Conservation (phyloP, 129 eudicot genomes). For the Artemisia annua region DNA sequence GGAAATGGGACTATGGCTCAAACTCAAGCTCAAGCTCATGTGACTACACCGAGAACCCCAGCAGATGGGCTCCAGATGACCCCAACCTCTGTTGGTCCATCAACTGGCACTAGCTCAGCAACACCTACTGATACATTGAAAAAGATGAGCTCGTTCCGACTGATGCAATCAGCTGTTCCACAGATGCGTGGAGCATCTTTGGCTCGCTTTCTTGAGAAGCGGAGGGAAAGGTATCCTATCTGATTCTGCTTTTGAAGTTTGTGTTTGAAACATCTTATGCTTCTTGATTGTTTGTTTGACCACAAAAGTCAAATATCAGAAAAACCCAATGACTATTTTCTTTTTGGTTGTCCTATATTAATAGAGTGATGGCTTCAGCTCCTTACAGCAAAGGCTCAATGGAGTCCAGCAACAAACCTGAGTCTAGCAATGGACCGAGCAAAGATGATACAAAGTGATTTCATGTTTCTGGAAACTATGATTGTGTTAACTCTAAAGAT, state of each 20-base stretch:
- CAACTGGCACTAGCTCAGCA: not conserved
- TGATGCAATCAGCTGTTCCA: slow-evolving; percentile 64
- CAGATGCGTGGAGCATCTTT: slow-evolving; percentile 81
- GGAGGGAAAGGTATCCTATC: slow-evolving; percentile 70
- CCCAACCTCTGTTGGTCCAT: slow-evolving; percentile 35
- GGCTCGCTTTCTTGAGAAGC: slow-evolving; percentile 78
- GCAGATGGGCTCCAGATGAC: slow-evolving; percentile 31
- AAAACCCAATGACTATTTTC: not conserved
- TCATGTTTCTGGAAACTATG: not conserved
- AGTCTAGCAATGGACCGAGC: slow-evolving; percentile 8
- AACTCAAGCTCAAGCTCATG: slow-evolving; percentile 26
- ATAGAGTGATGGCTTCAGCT: slow-evolving; percentile 54
- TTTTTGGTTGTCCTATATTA: not conserved
- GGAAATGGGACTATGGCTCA: slow-evolving; percentile 42
- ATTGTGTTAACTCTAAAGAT: not conserved
- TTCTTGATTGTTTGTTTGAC: not conserved
- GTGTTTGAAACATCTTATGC: not conserved
- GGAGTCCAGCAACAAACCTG: slow-evolving; percentile 26
- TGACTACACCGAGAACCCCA: slow-evolving; percentile 32
- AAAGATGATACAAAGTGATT: slow-evolving; percentile 24
- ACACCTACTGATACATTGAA: slow-evolving; percentile 32
- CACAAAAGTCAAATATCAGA: not conserved
- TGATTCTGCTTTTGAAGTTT: not conserved
- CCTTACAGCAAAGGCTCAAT: slow-evolving; percentile 50
- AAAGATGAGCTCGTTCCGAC: slow-evolving; percentile 38